Percentiles rank a stretch among this genome's conserved stretches.
Conservation (phyloP, 352 stramenopile species). For the Globisporangium emineosum region DNA sequence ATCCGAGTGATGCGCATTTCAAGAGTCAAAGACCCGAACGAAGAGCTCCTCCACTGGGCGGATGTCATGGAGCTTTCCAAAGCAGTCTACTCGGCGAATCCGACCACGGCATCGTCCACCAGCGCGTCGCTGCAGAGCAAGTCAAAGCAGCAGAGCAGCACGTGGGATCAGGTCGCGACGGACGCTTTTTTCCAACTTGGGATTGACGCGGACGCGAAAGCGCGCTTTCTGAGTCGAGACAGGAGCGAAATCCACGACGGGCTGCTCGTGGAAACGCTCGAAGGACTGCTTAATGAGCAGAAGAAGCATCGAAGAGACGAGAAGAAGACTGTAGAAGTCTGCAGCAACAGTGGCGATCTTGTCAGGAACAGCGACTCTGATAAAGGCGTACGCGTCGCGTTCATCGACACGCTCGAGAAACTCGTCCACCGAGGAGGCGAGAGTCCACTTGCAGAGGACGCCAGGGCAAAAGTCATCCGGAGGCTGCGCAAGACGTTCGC, state of each 20-base stretch:
- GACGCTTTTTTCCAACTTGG: slow-evolving; percentile 46
- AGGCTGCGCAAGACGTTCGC: slow-evolving; percentile 39
- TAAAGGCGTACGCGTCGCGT: slow-evolving; percentile 13
- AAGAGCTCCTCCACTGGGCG: slow-evolving; percentile 74
- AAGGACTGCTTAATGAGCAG: slow-evolving; percentile 31
- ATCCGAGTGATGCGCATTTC: slow-evolving; percentile 51
- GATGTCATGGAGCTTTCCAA: slow-evolving; percentile 47
- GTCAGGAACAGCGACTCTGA: not conserved
- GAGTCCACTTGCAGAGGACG: not conserved
- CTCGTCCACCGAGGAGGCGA: not conserved
- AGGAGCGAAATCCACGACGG: slow-evolving; percentile 24
- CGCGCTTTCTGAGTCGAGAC: slow-evolving; percentile 25
- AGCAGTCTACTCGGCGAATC: slow-evolving; percentile 31
- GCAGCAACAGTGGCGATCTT: not conserved
- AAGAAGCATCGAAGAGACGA: not conserved
- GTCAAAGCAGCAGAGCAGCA: not conserved
- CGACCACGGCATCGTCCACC: not conserved
- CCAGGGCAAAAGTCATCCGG: slow-evolving; percentile 5
- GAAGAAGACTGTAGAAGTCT: not conserved
- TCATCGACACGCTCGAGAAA: slow-evolving; percentile 13
- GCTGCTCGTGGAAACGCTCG: slow-evolving; percentile 35
- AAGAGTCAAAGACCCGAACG: slow-evolving; percentile 58
- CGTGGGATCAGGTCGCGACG: slow-evolving; percentile 38
- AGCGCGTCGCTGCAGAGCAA: not conserved
- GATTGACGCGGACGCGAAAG: slow-evolving; percentile 23